phyloP scores from a whole-genome alignment of 2,329 filamentous ascomycete genomes.

The Botrytis pseudocinerea region DNA sequence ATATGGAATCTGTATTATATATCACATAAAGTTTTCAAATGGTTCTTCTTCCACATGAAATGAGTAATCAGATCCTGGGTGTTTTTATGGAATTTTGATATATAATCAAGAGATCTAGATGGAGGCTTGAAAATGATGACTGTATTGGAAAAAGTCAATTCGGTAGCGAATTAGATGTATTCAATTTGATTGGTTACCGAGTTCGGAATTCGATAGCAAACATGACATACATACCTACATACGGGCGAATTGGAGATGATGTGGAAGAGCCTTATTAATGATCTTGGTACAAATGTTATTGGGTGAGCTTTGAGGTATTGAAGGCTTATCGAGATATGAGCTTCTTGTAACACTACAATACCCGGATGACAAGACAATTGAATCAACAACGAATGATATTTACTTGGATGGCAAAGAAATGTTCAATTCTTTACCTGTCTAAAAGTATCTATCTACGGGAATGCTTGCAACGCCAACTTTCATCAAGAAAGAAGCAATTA shows the following conservation, averaged over 20 bases:
- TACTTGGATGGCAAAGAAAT: conserved; percentile 1
- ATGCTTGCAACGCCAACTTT: conserved; percentile 1
- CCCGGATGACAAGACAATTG: neutral
- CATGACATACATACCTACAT: neutral
- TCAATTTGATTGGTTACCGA: neutral
- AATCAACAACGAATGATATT: neutral
- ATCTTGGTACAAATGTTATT: neutral
- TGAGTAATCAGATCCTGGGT: too few species aligned
- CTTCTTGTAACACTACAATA: neutral
- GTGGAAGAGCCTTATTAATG: neutral
- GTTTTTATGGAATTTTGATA: neutral
- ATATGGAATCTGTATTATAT: neutral
- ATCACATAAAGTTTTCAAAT: neutral
- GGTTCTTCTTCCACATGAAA: neutral
- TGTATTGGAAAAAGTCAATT: neutral
- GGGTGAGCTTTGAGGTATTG: neutral
- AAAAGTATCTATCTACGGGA: conserved; percentile 8
- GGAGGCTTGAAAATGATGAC: neutral
- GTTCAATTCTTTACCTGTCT: conserved; percentile 5
- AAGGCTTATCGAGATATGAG: neutral
- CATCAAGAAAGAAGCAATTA: neutral
- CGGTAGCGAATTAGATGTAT: neutral
- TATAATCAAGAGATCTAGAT: neutral
- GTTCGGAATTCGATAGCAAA: neutral
- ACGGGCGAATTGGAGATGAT: neutral